Evolutionary conservation across 192 early-diverging fungal species (phyloP), one percentile per base, ranked within the genome.

Genomic region (Podila epicladia): DNA sequence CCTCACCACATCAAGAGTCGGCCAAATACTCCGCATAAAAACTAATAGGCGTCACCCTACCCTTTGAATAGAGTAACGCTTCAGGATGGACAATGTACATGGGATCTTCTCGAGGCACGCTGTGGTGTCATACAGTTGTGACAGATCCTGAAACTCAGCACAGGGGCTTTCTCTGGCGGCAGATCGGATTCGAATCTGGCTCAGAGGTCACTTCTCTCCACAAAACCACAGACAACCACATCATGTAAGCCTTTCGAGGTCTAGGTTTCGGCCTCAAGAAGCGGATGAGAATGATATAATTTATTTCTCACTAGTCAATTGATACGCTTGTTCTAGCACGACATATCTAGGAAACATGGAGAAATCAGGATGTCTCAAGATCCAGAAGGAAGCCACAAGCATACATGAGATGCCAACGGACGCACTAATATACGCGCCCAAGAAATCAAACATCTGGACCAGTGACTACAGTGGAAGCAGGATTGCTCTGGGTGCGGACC

Each of bases 311-410:
- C 15, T 9, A 3, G 4, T 11, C 3, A 45, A 15, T 17, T 45
- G 41, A 15, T 4, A 9, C 15, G 2, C n/a, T 55, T 24, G 20
- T 26, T 63, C 4, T 64, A 79, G 76, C n/a, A 50, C 76, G 2
- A 79, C 76, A 20, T 38, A 67, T 71, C 45, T 72, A 28, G 76
- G 76, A 29, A 33, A 62, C 60, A 67, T 78, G 69, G 68, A 28
- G 1, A 51, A 26, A 26, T 69, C 76, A 13, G 76, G 76, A 37
- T 50, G 41, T 9, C 50, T 79, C 13, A 61, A 64, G 32, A 37
- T 72, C 9, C 58, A 64, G 26, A 41, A 41, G 61, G 57, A 53
- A 3, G 17, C 26, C 17, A 4, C n/a, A 37, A 58, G 62, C 19
- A 37, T 12, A n/a, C 48, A 5, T 48, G 63, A 26, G 22, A 29